A percentile compares a stretch with the other conserved stretches of the same genome.
phyloP scores from a whole-genome alignment of 768 basidiomycete species.

The Leccinellum luteum region DNA sequence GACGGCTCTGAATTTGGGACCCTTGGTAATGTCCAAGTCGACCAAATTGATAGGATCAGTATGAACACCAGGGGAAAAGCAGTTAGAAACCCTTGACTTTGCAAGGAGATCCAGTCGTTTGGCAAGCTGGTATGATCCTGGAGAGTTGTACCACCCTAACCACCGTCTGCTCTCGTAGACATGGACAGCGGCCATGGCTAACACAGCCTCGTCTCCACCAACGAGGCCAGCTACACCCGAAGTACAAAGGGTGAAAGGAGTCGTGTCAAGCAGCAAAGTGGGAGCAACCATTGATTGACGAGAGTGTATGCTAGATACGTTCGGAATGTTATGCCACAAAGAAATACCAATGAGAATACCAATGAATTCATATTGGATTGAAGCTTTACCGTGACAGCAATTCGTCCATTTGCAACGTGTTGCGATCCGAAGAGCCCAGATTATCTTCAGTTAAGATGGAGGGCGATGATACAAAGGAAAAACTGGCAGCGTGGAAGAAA shows the following conservation, averaged over 20 bases:
- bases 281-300: not conserved
- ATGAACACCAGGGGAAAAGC: conserved; percentile 3
- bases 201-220: conserved; percentile 32
- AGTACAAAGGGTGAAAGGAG: too few species aligned
- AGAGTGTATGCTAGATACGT: not conserved
- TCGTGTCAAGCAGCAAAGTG: too few species aligned
- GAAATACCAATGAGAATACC: not conserved
- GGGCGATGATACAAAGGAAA: too few species aligned
- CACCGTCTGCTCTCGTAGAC: conserved; percentile 22
- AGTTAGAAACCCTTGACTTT: conserved; percentile 1
- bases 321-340: too few species aligned
- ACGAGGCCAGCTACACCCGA: not conserved
- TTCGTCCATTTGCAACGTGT: too few species aligned
- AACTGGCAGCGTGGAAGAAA: too few species aligned
- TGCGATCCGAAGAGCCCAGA: rapidly evolving
- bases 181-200: conserved; percentile 30
- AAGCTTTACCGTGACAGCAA: too few species aligned
- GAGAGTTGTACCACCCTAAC: conserved; percentile 35
- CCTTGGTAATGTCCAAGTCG: not conserved
- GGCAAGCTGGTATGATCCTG: conserved; percentile 27
- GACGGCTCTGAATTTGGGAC: conserved; percentile 5
- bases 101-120: conserved; percentile 22
- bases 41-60: conserved; percentile 6
- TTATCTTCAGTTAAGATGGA: too few species aligned
- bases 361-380: not conserved